Conservation (phyloP, 768 basidiomycete genomes). For the Leccinum boreale region DNA sequence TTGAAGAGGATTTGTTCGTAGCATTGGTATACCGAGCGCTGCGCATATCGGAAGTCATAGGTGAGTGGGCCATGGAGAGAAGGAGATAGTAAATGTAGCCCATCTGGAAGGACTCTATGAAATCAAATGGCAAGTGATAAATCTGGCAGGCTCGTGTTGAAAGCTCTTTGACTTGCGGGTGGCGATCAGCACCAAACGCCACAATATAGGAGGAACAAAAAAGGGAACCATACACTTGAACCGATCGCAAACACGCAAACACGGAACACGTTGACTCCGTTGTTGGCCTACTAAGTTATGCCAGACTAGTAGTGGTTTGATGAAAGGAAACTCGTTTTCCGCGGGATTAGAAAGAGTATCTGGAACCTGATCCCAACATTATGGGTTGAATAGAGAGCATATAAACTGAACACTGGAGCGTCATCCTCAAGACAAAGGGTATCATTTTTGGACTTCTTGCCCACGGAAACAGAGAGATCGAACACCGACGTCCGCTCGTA, state of each 20-base stretch:
- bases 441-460: background rate
- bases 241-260: background rate
- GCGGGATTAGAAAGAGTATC: background rate
- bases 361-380: background rate
- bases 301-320: background rate
- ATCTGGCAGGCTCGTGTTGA: background rate
- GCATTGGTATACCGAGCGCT: too few relatives aligned
- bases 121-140: background rate
- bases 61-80: background rate
- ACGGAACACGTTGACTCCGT: background rate
- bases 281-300: background rate
- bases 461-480: background rate
- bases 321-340: background rate
- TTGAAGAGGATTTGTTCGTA: background rate
- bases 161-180: background rate
- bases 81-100: background rate
- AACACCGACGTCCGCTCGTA: background rate
- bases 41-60: background rate
- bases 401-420: background rate
- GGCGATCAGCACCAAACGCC: conserved; percentile 1
- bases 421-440: background rate
- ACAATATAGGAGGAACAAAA: background rate
- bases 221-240: background rate
- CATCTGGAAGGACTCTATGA: background rate
- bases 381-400: background rate